A percentile compares a stretch with the other conserved stretches of the same genome.
phyloP scores from a whole-genome alignment of 371 early-diverging fungal genomes.

The Thermomucor indicae-seudaticae region DNA sequence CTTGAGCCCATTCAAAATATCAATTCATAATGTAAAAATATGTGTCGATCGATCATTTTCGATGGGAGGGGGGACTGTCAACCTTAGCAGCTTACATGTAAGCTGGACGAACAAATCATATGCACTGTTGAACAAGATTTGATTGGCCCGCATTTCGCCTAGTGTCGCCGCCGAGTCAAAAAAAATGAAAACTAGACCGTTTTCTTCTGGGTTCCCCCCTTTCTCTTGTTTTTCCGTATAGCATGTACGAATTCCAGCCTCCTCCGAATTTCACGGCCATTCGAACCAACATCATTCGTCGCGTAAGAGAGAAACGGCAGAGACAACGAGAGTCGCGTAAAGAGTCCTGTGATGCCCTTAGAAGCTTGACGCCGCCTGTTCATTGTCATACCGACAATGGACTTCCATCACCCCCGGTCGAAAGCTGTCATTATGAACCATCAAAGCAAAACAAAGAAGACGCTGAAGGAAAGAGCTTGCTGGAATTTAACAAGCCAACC shows the following conservation, averaged over 20 bases:
- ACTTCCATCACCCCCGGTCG: conserved; percentile 38
- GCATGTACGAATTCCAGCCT: conserved; percentile 26
- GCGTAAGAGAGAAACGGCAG: conserved; percentile 26
- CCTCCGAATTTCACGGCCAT: conserved; percentile 33
- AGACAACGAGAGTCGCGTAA: conserved; percentile 6
- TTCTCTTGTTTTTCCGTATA: not conserved
- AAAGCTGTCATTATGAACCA: conserved; percentile 17
- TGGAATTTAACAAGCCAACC: too few relatives aligned
- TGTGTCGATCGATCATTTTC: too few relatives aligned
- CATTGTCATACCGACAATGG: conserved; percentile 27
- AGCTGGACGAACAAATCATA: too few relatives aligned
- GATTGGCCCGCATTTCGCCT: too few relatives aligned
- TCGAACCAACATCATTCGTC: conserved; percentile 26
- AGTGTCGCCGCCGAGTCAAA: too few relatives aligned
- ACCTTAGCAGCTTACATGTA: too few relatives aligned
- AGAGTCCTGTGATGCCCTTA: too few relatives aligned
- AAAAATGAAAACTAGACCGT: not conserved
- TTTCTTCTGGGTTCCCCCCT: not conserved
- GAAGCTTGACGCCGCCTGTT: not conserved
- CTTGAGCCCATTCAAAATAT: too few relatives aligned
- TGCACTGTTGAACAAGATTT: too few relatives aligned
- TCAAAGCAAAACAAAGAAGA: conserved; percentile 2
- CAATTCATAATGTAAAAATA: too few relatives aligned
- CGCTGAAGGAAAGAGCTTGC: too few relatives aligned
- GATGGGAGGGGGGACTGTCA: too few relatives aligned